Evolutionary conservation across 169 alveolate species (phyloP).

Genomic region (Cryptosporidium meleagridis): DNA sequence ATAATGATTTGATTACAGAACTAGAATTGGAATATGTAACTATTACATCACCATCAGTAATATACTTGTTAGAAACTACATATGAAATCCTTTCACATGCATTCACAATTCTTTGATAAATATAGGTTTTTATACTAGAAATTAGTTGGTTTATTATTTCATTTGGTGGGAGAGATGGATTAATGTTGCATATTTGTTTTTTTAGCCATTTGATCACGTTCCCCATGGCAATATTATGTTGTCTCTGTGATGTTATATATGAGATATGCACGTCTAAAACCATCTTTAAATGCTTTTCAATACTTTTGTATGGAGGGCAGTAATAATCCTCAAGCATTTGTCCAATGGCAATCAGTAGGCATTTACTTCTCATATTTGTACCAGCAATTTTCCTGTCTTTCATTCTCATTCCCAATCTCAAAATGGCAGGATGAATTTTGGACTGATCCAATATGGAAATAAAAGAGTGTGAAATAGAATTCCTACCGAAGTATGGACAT

Average conservation of each 20-base stretch:
- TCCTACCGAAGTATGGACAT: conserved; percentile 12
- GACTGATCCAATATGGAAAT: conserved; percentile 70
- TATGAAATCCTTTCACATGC: conserved; percentile 64
- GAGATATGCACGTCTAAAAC: conserved; percentile 78
- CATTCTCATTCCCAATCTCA: conserved; percentile 80
- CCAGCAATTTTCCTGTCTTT: conserved; percentile 75
- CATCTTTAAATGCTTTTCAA: conserved; percentile 78
- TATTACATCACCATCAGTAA: conserved; percentile 42
- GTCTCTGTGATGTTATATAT: conserved; percentile 79
- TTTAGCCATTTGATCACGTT: conserved; percentile 81
- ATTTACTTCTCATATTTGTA: conserved; percentile 78
- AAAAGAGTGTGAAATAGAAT: conserved; percentile 9
- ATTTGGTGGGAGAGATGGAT: conserved; percentile 52
- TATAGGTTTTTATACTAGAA: conserved; percentile 31
- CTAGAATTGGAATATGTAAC: conserved; percentile 63
- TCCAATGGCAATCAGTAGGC: conserved; percentile 78
- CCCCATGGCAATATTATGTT: conserved; percentile 81
- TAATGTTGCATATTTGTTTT: conserved; percentile 41
- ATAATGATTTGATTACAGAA: conserved; percentile 42
- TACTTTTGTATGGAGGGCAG: conserved; percentile 80
- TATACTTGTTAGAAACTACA: conserved; percentile 35
- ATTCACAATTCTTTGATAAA: conserved; percentile 46
- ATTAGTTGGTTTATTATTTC: conserved; percentile 63
- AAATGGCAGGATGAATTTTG: conserved; percentile 78
- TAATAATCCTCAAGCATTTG: conserved; percentile 80